Percentiles rank a stretch among this genome's conserved stretches.
Evolutionary conservation across 2,329 filamentous ascomycete species (phyloP).

Genomic region (Stagonosporopsis cucurbitacearum): DNA sequence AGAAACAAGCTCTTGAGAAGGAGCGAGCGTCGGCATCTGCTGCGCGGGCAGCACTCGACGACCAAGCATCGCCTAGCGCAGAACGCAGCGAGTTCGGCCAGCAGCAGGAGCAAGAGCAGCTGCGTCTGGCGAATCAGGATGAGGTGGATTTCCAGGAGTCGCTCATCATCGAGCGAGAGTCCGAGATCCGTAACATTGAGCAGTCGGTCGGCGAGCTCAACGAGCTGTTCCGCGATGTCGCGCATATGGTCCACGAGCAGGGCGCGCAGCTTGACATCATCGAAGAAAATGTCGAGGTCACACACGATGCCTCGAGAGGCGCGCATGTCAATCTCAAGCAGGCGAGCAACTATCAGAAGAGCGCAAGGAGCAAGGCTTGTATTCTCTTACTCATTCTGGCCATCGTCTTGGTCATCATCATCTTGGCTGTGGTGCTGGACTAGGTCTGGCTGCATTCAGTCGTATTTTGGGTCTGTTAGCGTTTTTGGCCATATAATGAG

Average conservation of each 20-base stretch:
- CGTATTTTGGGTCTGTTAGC: constrained; percentile 14
- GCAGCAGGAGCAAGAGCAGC: constrained; percentile 70
- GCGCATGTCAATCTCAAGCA: constrained; percentile 85
- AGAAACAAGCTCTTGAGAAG: constrained; percentile 88
- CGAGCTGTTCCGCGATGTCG: constrained; percentile 96
- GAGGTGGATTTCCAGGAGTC: constrained; percentile 98
- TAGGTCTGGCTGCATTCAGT: constrained; percentile 48
- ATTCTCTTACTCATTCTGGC: constrained; percentile 87
- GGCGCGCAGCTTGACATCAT: constrained; percentile 88
- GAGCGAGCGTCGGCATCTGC: constrained; percentile 85
- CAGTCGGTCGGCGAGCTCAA: constrained; percentile 95
- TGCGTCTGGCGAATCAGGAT: constrained; percentile 84
- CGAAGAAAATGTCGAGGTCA: constrained; percentile 83
- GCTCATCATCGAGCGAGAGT: constrained; percentile 93
- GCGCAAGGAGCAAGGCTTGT: constrained; percentile 91
- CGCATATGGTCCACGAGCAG: constrained; percentile 94
- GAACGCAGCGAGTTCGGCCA: constrained; percentile 56
- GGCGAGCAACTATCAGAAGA: constrained; percentile 92
- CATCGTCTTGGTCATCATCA: constrained; percentile 86
- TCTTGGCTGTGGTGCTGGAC: constrained; percentile 83
- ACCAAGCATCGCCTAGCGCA: constrained; percentile 52
- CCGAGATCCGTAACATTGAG: constrained; percentile 97
- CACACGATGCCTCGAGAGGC: constrained; percentile 79
- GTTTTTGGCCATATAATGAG: constrained; percentile 7
- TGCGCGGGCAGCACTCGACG: constrained; percentile 79